Percentiles rank a stretch among this genome's conserved stretches.
These are phyloP conservation scores for Candida maris DNA, from an alignment of 805 yeast species.

Conservation along the genomic window DNA sequence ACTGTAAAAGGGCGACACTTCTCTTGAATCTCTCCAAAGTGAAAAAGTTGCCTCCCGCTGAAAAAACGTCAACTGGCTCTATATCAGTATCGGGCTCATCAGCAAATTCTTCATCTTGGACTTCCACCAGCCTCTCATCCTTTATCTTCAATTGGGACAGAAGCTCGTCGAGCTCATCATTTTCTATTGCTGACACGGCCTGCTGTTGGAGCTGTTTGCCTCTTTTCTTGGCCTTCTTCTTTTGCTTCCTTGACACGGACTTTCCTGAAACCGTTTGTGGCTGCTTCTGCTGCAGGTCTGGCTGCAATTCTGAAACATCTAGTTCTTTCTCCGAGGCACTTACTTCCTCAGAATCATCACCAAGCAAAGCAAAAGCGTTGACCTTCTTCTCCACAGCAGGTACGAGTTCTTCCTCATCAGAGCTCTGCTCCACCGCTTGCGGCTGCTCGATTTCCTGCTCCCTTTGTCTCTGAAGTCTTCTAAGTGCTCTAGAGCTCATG, in stretches of 20 bases:
- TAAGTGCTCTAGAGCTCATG: slow-evolving; percentile 50
- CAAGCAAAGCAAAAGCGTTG: slow-evolving; percentile 46
- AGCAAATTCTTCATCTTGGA: slow-evolving; percentile 7
- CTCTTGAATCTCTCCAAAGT: slow-evolving; percentile 43
- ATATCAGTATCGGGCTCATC: slow-evolving; percentile 24
- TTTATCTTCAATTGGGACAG: slow-evolving; percentile 35
- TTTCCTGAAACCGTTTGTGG: slow-evolving; percentile 13
- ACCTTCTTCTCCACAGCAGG: slow-evolving; percentile 7
- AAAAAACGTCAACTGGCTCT: slow-evolving; percentile 18
- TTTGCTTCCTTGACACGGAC: slow-evolving; percentile 9
- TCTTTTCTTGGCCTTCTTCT: slow-evolving; percentile 13
- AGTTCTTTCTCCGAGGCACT: slow-evolving; percentile 3
- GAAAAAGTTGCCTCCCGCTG: slow-evolving; percentile 35
- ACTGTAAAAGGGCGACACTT: slow-evolving; percentile 38
- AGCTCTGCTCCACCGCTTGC: slow-evolving; percentile 10
- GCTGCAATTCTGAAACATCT: background rate
- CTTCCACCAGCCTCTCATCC: slow-evolving; percentile 35
- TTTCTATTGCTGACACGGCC: slow-evolving; percentile 34
- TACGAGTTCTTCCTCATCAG: slow-evolving; percentile 3
- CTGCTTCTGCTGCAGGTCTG: background rate
- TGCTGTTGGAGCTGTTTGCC: slow-evolving; percentile 3
- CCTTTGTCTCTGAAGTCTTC: slow-evolving; percentile 37
- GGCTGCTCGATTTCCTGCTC: slow-evolving; percentile 20
- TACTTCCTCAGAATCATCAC: slow-evolving; percentile 29
- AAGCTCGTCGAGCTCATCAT: slow-evolving; percentile 57